Base-by-base conservation (phyloP, 768 basidiomycete genomes). In the Porphyrellus cyaneotinctus region DNA sequence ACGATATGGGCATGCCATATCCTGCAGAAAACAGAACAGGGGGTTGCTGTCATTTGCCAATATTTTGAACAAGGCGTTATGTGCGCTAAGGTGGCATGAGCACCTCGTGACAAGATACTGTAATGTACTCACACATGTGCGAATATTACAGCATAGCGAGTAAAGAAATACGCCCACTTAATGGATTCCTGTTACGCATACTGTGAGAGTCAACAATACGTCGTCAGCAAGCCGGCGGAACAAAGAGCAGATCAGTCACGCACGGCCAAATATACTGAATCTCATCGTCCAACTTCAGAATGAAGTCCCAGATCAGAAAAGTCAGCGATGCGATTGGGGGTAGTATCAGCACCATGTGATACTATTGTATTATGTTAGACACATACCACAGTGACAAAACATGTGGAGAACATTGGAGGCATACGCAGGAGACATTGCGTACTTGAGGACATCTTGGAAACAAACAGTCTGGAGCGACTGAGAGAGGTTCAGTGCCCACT, bases 141-240 rank as follows among this genome's bases (percentile, higher is more conserved):
- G 5, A 52, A 23, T 37, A 69, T 43, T 6, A 50, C 52, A 37
- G 46, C 37, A 54, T 69, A 68, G 26, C 57, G 67, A 55, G 69
- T 51, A 42, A 62, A 58, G 22, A 66, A 41, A 20, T 66, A 66
- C n/a, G 62, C 17, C 68, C 70, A 71, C 46, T 67, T 72, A 63
- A 58, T 4, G 47, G 49, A 11, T 35, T 62, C 18, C 26, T 47
- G 18, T 60, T 60, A 8, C 52, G 57, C 57, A 69, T 71, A 17
- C 71, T 71, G 32, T 14, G 14, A 20, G 11, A 15, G 15, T 6
- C 15, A 20, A n/a, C n/a, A 43, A 30, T 6, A 45, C 30, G 11
- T 20, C 9, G 9, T 64, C 33, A 50, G 36, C 7, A 23, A 33
- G 28, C 10, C 5, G 10, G 20, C 17, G 14, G 17, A 28, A 51